Percentiles rank a stretch among this genome's conserved stretches.
These are phyloP conservation scores for Clavariopsis aquatica DNA, from an alignment of 495 filamentous ascomycete genomes.

Conservation along the genomic window DNA sequence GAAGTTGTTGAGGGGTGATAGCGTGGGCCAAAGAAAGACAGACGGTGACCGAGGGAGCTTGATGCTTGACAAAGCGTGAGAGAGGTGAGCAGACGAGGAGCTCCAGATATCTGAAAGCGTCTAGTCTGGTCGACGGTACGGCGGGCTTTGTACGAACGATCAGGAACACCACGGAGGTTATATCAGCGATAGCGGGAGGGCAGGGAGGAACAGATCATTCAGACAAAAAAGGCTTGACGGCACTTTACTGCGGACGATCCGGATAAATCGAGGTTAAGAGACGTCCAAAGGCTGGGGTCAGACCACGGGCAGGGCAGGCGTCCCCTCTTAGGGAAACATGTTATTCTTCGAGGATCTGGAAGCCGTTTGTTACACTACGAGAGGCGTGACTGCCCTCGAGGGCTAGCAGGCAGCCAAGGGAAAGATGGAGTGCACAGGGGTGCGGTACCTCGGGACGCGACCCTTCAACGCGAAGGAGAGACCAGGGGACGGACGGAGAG, in stretches of 20 bases:
- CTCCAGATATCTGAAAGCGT: conserved; percentile 30
- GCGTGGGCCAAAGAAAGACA: conserved; percentile 37
- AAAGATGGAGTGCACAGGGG: conserved; percentile 38
- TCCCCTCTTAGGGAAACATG: conserved; percentile 37
- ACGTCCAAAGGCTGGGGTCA: conserved; percentile 34
- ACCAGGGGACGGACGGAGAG: not conserved
- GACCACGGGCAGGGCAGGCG: conserved; percentile 37
- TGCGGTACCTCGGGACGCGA: conserved; percentile 42
- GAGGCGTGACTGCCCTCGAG: conserved; percentile 39
- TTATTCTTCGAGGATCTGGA: conserved; percentile 40
- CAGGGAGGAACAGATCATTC: conserved; percentile 38
- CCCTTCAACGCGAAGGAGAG: conserved; percentile 31
- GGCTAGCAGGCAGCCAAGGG: conserved; percentile 34
- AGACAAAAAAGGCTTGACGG: conserved; percentile 39
- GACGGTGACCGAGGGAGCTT: conserved; percentile 27
- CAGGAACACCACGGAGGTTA: conserved; percentile 40
- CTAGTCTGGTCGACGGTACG: conserved; percentile 25
- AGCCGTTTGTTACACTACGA: conserved; percentile 40
- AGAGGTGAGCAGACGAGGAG: conserved; percentile 15
- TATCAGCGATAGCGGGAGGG: conserved; percentile 39
- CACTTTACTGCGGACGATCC: conserved; percentile 39
- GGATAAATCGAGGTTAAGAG: conserved; percentile 40
- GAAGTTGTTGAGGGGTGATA: conserved; percentile 35
- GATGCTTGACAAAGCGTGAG: conserved; percentile 25
- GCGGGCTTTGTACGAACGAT: conserved; percentile 32